Conservation (phyloP, 345 rosid genomes). For the Salix viminalis region DNA sequence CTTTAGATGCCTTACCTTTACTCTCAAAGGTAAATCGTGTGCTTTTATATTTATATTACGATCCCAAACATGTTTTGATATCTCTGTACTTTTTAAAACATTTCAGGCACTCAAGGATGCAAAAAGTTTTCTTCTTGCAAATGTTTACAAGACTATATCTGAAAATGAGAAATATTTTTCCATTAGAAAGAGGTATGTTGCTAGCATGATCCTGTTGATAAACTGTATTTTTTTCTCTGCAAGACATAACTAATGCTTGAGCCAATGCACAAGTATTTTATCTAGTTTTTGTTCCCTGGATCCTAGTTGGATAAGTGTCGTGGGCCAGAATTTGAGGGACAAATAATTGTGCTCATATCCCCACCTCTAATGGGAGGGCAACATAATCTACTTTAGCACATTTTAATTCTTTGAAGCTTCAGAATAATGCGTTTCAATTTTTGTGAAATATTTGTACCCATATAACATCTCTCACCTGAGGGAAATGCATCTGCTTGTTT, state of each 20-base stretch:
- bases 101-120: conserved; percentile 80
- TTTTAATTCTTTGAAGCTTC: too few species aligned
- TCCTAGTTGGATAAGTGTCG: conserved; percentile 5
- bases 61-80: neutral
- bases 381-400: too few species aligned
- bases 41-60: neutral
- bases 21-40: conserved; percentile 59
- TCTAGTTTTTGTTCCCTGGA: neutral
- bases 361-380: too few species aligned
- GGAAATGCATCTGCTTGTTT: neutral
- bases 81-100: conserved; percentile 14
- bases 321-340: neutral
- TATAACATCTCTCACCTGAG: too few species aligned
- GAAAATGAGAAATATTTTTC: conserved; percentile 70
- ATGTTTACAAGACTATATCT: conserved; percentile 67
- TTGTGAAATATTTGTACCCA: too few species aligned
- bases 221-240: neutral
- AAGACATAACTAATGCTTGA: neutral
- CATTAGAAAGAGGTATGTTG: conserved; percentile 66
- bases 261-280: neutral
- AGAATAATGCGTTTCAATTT: too few species aligned
- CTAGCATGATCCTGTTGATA: conserved; percentile 1
- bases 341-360: too few species aligned
- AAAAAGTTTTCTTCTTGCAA: conserved; percentile 76
- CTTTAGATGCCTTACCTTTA: conserved; percentile 86